Evolutionary conservation across 805 yeast genomes (phyloP).

Genomic region (Zygosaccharomyces rouxii): DNA sequence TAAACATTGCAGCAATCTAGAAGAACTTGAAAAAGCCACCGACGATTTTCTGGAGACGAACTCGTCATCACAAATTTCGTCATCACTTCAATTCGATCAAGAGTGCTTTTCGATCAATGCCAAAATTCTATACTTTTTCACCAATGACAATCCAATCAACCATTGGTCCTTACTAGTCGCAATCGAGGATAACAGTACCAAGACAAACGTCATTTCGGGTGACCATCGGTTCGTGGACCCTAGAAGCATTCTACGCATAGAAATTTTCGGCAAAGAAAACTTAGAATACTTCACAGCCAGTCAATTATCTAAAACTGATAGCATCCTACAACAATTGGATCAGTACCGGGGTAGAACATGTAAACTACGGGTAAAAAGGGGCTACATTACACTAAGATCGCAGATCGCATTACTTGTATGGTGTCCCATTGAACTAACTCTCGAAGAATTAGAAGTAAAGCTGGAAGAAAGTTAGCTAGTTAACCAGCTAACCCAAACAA

Average conservation of each 20-base stretch:
- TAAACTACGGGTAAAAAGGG: not conserved
- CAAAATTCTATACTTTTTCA: not conserved
- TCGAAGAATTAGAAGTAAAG: slow-evolving; percentile 15
- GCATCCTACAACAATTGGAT: not conserved
- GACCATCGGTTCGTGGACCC: slow-evolving; percentile 15
- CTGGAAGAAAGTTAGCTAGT: not conserved
- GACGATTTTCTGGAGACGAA: not conserved
- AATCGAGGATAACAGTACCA: slow-evolving; percentile 11
- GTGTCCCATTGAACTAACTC: slow-evolving; percentile 25
- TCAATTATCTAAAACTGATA: not conserved
- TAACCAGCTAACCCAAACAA: not conserved
- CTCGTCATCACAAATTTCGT: not conserved
- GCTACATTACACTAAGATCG: slow-evolving; percentile 2
- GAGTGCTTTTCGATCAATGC: not conserved
- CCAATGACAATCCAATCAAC: not conserved
- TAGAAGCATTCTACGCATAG: slow-evolving; percentile 15
- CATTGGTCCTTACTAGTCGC: slow-evolving; percentile 11
- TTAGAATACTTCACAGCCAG: slow-evolving; percentile 15
- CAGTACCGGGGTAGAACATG: not conserved
- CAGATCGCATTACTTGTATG: slow-evolving; percentile 14
- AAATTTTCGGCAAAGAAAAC: slow-evolving; percentile 15
- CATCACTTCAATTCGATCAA: not conserved
- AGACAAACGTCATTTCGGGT: not conserved
- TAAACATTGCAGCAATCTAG: not conserved
- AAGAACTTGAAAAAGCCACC: not conserved